Base-by-base conservation (phyloP, 805 yeast species). In the Pichia gijzeniarum region DNA sequence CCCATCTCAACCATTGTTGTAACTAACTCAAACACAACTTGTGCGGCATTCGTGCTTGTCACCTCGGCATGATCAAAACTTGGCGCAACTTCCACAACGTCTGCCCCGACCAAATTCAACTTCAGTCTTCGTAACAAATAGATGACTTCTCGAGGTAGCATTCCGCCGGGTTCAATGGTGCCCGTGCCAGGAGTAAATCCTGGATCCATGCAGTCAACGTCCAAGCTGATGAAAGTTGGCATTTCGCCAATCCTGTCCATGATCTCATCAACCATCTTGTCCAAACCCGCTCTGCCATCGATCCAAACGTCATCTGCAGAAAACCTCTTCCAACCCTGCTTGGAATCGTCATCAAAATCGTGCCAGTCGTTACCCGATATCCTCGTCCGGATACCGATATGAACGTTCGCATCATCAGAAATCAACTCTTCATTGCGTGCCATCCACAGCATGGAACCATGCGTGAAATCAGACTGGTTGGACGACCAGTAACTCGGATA, bases 371-470 rank as follows among this genome's bases (percentile, higher is more conserved):
- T 61, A 12, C 89, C 90, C 0, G 81, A 72, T 28, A 86, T 65
- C 59, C 88, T 76, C 1, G 95, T 83, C 54, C 95, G 73, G 39
- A 85, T 64, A 0, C 95, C 95, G 20, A 85, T 83, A 58, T 86
- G 95, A 36, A 83, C 70, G 56, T 85, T 83, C 41, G 74, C 63
- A 40, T 69, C 67, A 28, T 77, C 67, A 45, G 70, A 56, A 28
- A 83, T 61, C 43, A 84, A 66, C 0, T 85, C 89, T 58, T 86
- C 95, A 47, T 81, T 70, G 44, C 65, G 62, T 6, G 91, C 91
- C 72, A 81, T 74, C 93, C 93, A 85, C 33, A 86, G 70, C 90
- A 86, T 84, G 6, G 93, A 80, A 5, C 95, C 95, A 58, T 86
- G 95, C 35, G 85, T 86, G 62, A 82, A 74, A 41, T 80, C 78